Percentiles rank a stretch among this genome's conserved stretches.
phyloP scores from a whole-genome alignment of 1,284 basidiomycete species.

The Naganishia sp. region DNA sequence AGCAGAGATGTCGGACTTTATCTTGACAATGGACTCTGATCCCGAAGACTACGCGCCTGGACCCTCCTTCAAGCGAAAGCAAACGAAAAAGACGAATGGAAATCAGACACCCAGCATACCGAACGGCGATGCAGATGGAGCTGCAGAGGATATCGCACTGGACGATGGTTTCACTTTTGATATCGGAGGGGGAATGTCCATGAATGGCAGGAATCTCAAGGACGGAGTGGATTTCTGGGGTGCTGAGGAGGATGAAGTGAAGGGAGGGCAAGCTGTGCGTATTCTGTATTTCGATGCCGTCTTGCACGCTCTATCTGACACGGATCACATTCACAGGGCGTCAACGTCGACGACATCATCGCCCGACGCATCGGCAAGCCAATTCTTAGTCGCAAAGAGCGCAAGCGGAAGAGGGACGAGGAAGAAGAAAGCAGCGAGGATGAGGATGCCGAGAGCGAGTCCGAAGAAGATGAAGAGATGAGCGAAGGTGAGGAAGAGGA shows the following conservation, averaged over 20 bases:
- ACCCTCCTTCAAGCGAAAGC: slow-evolving; percentile 33
- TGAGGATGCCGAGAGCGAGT: slow-evolving; percentile 34
- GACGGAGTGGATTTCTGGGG: slow-evolving; percentile 57
- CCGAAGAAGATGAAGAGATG: slow-evolving; percentile 41
- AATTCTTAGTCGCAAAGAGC: slow-evolving; percentile 40
- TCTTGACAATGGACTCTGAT: slow-evolving; percentile 55
- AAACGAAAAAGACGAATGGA: slow-evolving; percentile 10
- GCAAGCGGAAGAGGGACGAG: slow-evolving; percentile 60
- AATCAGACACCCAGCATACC: slow-evolving; percentile 32
- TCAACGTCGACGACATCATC: slow-evolving; percentile 91
- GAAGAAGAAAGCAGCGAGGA: slow-evolving; percentile 41
- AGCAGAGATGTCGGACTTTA: slow-evolving; percentile 44
- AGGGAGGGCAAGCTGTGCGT: slow-evolving; percentile 67
- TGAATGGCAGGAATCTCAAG: slow-evolving; percentile 57
- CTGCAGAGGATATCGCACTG: slow-evolving; percentile 27
- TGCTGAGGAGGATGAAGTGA: slow-evolving; percentile 57
- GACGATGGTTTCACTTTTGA: slow-evolving; percentile 32
- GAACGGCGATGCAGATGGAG: slow-evolving; percentile 38
- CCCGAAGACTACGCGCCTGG: slow-evolving; percentile 45
- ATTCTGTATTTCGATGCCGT: not conserved
- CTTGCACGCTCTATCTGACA: slow-evolving; percentile 17
- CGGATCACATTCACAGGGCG: slow-evolving; percentile 61
- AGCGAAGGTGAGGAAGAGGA: slow-evolving; percentile 40
- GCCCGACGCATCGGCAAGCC: slow-evolving; percentile 61
- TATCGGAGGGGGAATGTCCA: slow-evolving; percentile 52